Evolutionary conservation across 2,329 filamentous ascomycete genomes (phyloP).

Genomic region (Aspergillus melleus): DNA sequence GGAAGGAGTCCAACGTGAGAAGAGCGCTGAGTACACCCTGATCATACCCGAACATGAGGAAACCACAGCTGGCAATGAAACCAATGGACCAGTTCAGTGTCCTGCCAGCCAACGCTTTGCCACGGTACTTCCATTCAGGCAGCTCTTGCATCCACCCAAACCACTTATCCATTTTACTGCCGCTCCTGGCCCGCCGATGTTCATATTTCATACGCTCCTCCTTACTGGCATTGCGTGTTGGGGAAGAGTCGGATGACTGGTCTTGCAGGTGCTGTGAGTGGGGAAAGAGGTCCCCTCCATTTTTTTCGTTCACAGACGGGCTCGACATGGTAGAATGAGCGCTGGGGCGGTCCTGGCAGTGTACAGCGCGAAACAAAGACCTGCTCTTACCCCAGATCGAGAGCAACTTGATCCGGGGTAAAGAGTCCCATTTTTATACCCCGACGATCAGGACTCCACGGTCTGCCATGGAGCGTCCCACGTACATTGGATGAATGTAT

Average conservation of each 20-base stretch:
- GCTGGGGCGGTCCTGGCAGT: not conserved
- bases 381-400: not conserved
- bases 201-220: not conserved
- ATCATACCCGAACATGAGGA: slow-evolving; percentile 8
- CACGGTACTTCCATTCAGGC: slow-evolving; percentile 5
- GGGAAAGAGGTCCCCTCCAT: not conserved
- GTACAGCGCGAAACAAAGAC: not conserved
- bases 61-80: slow-evolving; percentile 8
- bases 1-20: slow-evolving; percentile 7
- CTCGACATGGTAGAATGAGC: not conserved
- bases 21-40: slow-evolving; percentile 7
- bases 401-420: not conserved
- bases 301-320: not conserved
- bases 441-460: not conserved
- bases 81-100: slow-evolving; percentile 8
- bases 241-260: not conserved
- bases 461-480: not conserved
- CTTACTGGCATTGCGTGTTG: not conserved
- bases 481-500: not conserved
- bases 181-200: not conserved
- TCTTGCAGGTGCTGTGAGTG: not conserved
- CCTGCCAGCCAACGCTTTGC: not conserved
- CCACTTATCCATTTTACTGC: not conserved
- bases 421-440: not conserved
- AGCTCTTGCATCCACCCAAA: slow-evolving; percentile 7